Evolutionary conservation across 768 basidiomycete species (phyloP).

Genomic region (Podaxis mareebaensis): DNA sequence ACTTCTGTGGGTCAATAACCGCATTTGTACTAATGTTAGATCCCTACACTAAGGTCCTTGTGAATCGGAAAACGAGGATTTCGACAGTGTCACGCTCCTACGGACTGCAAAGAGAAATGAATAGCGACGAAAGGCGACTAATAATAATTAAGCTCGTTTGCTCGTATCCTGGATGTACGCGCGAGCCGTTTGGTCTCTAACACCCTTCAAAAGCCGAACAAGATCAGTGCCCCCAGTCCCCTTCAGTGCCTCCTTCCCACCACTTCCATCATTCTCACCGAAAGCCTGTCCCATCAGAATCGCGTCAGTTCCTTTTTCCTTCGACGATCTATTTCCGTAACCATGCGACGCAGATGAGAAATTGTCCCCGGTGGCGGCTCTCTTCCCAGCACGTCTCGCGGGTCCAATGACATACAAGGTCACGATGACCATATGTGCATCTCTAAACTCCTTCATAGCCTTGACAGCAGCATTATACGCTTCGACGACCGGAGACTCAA

Average conservation of each 20-base stretch:
- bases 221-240: constrained; percentile 84
- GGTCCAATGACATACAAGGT: constrained; percentile 77
- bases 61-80: too few species aligned
- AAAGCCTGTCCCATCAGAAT: constrained; percentile 13
- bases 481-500: constrained; percentile 35
- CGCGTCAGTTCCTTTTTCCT: constrained; percentile 14
- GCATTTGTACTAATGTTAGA: too few species aligned
- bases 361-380: constrained; percentile 15
- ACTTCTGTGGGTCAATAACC: too few species aligned
- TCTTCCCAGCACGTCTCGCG: constrained; percentile 40
- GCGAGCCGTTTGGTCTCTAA: constrained; percentile 64
- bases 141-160: too few species aligned
- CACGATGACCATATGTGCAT: constrained; percentile 77
- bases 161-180: constrained; percentile 30
- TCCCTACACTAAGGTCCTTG: too few species aligned
- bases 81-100: too few species aligned
- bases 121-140: too few species aligned
- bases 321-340: constrained; percentile 6
- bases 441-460: constrained; percentile 71
- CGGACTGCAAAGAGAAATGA: too few species aligned
- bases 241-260: constrained; percentile 34
- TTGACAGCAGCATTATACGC: constrained; percentile 68
- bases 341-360: constrained; percentile 1
- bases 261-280: constrained; percentile 15
- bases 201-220: constrained; percentile 76